phyloP scores from a whole-genome alignment of 2,329 filamentous ascomycete species.

The Scedosporium minutisporum region DNA sequence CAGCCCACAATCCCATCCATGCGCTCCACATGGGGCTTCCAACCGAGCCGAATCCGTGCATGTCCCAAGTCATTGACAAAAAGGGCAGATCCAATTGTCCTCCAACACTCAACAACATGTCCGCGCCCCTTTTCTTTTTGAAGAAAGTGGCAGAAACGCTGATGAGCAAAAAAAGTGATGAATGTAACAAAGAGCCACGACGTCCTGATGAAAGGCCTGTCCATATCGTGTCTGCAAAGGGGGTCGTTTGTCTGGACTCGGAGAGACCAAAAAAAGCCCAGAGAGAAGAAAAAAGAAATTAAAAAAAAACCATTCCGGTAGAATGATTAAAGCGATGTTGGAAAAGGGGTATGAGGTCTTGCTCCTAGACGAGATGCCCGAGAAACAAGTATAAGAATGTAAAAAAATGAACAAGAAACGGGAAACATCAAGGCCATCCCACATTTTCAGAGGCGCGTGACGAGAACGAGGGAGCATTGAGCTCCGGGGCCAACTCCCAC shows the following conservation, averaged over 20 bases:
- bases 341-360: neutral
- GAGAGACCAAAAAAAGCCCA: too few species aligned
- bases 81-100: neutral
- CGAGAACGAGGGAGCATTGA: neutral
- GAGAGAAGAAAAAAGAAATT: too few species aligned
- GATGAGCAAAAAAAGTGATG: too few species aligned
- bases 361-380: too few species aligned
- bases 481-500: neutral
- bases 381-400: neutral
- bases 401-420: neutral
- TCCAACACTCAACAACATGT: too few species aligned
- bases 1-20: neutral
- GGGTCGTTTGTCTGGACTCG: too few species aligned
- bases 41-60: neutral
- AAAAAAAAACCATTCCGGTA: neutral
- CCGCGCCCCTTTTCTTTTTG: too few species aligned
- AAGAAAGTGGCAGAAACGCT: too few species aligned
- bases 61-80: neutral
- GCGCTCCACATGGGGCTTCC: neutral
- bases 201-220: too few species aligned
- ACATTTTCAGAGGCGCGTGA: neutral
- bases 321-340: too few species aligned
- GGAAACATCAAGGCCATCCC: neutral
- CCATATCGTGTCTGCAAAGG: too few species aligned
- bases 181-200: too few species aligned